Conservation (phyloP, 2,329 filamentous ascomycete genomes). For the Scytalidium sp. region DNA sequence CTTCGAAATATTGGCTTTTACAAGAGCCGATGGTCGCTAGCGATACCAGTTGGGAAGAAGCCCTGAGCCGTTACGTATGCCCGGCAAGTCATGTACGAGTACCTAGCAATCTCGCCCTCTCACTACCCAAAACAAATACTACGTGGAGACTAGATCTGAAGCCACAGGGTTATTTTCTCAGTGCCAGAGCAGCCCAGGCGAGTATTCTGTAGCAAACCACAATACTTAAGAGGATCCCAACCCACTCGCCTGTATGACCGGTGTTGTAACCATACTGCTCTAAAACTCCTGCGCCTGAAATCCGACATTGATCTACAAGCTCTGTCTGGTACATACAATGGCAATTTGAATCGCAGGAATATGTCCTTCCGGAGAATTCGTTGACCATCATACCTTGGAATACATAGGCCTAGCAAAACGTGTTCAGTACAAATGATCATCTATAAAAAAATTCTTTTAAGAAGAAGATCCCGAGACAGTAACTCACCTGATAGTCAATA, state of each 20-base stretch:
- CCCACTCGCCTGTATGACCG: constrained; percentile 62
- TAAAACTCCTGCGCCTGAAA: constrained; percentile 69
- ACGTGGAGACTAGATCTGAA: no score
- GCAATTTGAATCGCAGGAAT: constrained; percentile 49
- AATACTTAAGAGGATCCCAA: constrained; percentile 76
- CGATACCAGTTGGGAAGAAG: no score
- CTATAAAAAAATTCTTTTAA: background rate
- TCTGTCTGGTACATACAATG: constrained; percentile 68
- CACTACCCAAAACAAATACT: no score
- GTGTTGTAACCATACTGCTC: constrained; percentile 66
- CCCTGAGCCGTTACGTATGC: no score
- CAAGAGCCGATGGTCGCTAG: no score
- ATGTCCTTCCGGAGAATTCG: constrained; percentile 67
- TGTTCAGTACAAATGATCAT: background rate
- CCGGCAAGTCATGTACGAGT: no score
- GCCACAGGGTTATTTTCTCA: constrained; percentile 23
- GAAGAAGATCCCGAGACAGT: background rate
- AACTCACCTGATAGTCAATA: constrained; percentile 71
- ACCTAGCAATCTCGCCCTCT: no score
- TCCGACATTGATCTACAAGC: constrained; percentile 62
- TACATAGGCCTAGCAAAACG: constrained; percentile 57
- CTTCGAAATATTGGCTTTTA: no score
- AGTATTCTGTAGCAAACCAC: constrained; percentile 70
- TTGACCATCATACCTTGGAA: constrained; percentile 95
- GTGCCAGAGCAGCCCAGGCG: constrained; percentile 58